Conservation (phyloP, 345 rosid genomes). For the Eutrema yunnanense region DNA sequence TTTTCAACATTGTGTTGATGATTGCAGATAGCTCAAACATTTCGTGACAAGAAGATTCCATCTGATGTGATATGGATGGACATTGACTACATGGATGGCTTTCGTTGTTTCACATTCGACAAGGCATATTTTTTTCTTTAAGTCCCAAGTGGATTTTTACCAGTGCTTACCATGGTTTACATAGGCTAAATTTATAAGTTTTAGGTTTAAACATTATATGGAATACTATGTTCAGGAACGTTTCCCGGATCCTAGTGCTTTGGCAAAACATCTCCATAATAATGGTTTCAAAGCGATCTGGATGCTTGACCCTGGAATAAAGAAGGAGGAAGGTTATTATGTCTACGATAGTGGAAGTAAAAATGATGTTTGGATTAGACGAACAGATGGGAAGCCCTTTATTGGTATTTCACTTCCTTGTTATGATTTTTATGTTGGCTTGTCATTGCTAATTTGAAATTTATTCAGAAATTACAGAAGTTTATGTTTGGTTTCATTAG, state of each 20-base stretch:
- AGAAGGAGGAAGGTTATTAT: slow-evolving; percentile 63
- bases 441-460: not conserved
- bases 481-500: slow-evolving; percentile 35
- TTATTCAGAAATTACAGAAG: not conserved
- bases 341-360: slow-evolving; percentile 62
- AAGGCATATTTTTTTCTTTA: slow-evolving; percentile 40
- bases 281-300: slow-evolving; percentile 82
- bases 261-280: slow-evolving; percentile 53
- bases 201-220: slow-evolving; percentile 5
- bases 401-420: slow-evolving; percentile 41
- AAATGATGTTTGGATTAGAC: slow-evolving; percentile 60
- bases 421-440: not conserved
- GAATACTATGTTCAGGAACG: slow-evolving; percentile 43
- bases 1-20: slow-evolving; percentile 18
- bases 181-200: not conserved
- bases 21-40: slow-evolving; percentile 58
- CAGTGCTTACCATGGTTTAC: not conserved
- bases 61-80: slow-evolving; percentile 98
- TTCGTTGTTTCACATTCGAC: slow-evolving; percentile 93
- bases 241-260: slow-evolving; percentile 60
- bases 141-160: not conserved
- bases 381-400: slow-evolving; percentile 59
- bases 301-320: slow-evolving; percentile 98
- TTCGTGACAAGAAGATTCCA: slow-evolving; percentile 81
- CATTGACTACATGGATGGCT: slow-evolving; percentile 97